A percentile compares a stretch with the other conserved stretches of the same genome.
Conservation (phyloP, 176 grass and related monocot genomes). For the Musa schizocarpa region DNA sequence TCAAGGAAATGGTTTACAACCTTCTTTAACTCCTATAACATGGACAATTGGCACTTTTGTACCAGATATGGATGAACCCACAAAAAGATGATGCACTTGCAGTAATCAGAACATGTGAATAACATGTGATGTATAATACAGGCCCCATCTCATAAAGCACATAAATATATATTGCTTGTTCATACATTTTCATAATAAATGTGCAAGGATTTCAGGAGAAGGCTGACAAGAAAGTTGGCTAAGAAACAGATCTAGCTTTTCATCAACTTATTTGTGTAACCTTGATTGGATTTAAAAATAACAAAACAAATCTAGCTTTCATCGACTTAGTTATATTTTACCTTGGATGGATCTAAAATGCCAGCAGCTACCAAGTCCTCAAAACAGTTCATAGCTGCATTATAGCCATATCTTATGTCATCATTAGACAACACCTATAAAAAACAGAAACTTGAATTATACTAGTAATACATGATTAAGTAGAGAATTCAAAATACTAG, state of each 20-base stretch:
- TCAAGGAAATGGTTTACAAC: no score
- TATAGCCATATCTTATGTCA: constrained; percentile 73
- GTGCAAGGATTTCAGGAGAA: background rate
- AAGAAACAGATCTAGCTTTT: no score
- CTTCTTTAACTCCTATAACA: no score
- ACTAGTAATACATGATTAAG: background rate
- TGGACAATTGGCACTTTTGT: no score
- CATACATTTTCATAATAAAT: background rate
- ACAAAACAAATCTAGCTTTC: background rate
- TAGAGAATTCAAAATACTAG: background rate
- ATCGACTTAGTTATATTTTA: background rate
- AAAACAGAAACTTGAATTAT: constrained; percentile 5
- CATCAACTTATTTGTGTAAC: no score
- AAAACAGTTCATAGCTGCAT: constrained; percentile 67
- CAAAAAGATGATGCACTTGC: no score
- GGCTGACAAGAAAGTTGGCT: background rate
- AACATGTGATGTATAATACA: no score
- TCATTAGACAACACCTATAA: constrained; percentile 51
- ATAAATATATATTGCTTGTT: background rate
- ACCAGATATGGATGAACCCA: no score
- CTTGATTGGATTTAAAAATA: background rate
- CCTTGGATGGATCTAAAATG: constrained; percentile 89
- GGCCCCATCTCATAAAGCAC: background rate
- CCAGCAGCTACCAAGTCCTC: constrained; percentile 73
- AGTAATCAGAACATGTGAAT: no score